Base-by-base conservation (phyloP, 257 asterid species). In the Rubia yunnanensis region DNA sequence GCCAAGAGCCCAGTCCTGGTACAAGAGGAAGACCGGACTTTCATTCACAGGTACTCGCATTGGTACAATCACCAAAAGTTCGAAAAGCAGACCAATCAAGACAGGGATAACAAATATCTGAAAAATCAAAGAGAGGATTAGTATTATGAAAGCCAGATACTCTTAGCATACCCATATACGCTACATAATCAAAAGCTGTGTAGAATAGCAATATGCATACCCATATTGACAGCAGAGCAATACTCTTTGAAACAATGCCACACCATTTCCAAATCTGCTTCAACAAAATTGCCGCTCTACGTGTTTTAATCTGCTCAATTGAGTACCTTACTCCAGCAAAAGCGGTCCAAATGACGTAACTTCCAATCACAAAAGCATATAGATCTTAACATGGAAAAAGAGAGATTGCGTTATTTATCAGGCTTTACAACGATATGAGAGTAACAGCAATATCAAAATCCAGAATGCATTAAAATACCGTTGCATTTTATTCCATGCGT, bases 1-100 rank as follows among this genome's bases (percentile, higher is more conserved):
- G 71, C 99, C 99, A 22, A 92, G 85, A 66, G 97, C 97, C 99
- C 99, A 92, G 75, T 92, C 99, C 79, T 92, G 99, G 70, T 92
- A 92, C 70, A 92, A 67, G 66, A 90, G 97, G 84, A 92, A 92
- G 71, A 90, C 95, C 49, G 99, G 99, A 53, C 97, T 92, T 79
- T 90, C 97, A 64, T 92, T 95, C 78, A 90, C 87, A 2, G 99
- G 97, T 44, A 90, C 99, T 68, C 97, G 88, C 97, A 92, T 92
- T 10, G 99, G 99, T 68, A 92, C 95, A 63, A 92, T 92, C 9
- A 92, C 96, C 72, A 92, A 84, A 66, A 92, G 97, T 77, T 92
- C 99, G 70, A 92, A 92, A 53, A 92, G 92, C 78, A 92, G 80
- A 61, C 99, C 99, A 26, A 92, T 92, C 65, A 92, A 67, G 59